Percentiles rank a stretch among this genome's conserved stretches.
Conservation (phyloP, 768 basidiomycete species). For the Naematelia encephala region DNA sequence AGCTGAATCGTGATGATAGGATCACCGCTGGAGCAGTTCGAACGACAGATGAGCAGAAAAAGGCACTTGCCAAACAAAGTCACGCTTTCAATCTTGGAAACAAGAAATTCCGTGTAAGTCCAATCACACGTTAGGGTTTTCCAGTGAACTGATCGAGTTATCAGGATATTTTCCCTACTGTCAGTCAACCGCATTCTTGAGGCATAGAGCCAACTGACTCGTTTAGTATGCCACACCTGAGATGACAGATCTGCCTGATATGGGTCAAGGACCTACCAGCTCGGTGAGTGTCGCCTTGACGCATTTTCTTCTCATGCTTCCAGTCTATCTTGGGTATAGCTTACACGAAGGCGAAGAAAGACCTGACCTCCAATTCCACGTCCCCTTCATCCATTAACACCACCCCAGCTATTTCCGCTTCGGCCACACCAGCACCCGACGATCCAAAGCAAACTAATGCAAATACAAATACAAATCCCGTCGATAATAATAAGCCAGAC, state of each 20-base stretch:
- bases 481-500: too few relatives aligned
- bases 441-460: not conserved
- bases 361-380: not conserved
- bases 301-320: slow-evolving; percentile 35
- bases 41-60: slow-evolving; percentile 74
- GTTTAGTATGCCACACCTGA: slow-evolving; percentile 66
- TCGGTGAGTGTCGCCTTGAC: slow-evolving; percentile 9
- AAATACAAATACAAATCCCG: not conserved
- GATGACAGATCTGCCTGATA: slow-evolving; percentile 79
- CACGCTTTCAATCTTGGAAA: slow-evolving; percentile 82
- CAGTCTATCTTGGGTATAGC: slow-evolving; percentile 7
- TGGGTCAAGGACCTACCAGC: slow-evolving; percentile 57
- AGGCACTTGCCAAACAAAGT: slow-evolving; percentile 67
- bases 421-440: slow-evolving; percentile 5
- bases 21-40: slow-evolving; percentile 93
- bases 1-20: slow-evolving; percentile 21
- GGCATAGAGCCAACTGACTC: not conserved
- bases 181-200: slow-evolving; percentile 52
- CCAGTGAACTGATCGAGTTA: not conserved
- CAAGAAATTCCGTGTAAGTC: slow-evolving; percentile 62
- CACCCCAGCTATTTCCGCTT: slow-evolving; percentile 1
- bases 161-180: slow-evolving; percentile 78
- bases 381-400: not conserved
- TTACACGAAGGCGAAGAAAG: slow-evolving; percentile 8
- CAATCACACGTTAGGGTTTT: not conserved